Base-by-base conservation (phyloP, 805 yeast species). In the Maudiozyma barnettii region DNA sequence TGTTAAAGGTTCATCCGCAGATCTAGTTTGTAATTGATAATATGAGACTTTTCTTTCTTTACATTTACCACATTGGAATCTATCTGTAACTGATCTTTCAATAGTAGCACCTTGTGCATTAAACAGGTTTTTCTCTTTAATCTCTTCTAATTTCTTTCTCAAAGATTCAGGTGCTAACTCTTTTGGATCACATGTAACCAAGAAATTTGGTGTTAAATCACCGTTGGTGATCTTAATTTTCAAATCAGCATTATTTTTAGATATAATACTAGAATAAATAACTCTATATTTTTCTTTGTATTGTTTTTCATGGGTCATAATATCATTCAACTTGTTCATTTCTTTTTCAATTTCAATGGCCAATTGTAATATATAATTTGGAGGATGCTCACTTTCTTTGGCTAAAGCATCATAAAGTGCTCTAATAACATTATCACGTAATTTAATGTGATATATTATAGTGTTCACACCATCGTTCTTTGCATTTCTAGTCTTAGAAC, bases 101-200 rank as follows among this genome's bases (percentile, higher is more conserved):
- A 91, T 93, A 6, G 87, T 89, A 6, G 99, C 98, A 58, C 97
- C 96, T 68, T 88, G 97, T 2, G 99, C 99, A 63, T 91, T 95
- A 67, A 85, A 91, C 63, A 93, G 72, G 66, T 93, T 93, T 66
- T 87, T 84, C 63, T 85, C 82, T 60, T 86, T 88, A 56, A 93
- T 76, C 58, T 84, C 81, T 59, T 88, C 95, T 55, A 90, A 74
- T 63, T 90, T 93, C 64, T 82, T 76, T 66, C 84, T 87, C 56
- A 93, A 75, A 31, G 87, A 80, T 59, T 86, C 96, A 3, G 97
- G 95, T 0, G 98, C 98, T 81, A 93, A 76, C 55, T 93, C 99
- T 60, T 83, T 87, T n/a, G 96, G 91, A 31, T 82, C 72, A 95
- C 95, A 90, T 33, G 67, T 75, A 43, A 84, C 82, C 55, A 93